phyloP scores from a whole-genome alignment of 78 protist species.

The Cyanophora paradoxa region DNA sequence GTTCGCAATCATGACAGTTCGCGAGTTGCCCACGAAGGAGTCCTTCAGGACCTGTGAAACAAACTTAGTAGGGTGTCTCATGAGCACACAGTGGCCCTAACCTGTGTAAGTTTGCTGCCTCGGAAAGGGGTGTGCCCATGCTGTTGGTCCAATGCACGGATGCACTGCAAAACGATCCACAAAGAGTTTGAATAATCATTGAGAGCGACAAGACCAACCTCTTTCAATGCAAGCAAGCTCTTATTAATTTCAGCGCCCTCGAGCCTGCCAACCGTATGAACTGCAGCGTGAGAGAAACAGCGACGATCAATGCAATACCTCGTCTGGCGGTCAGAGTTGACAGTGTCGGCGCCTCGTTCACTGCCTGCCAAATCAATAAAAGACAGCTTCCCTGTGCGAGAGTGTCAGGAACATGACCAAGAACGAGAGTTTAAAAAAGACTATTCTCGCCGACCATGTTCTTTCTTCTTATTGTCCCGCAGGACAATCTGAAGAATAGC shows the following conservation, averaged over 20 bases:
- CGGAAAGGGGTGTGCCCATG: slow-evolving; percentile 82
- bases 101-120: slow-evolving; percentile 73
- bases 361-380: slow-evolving; percentile 92
- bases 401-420: too few species aligned
- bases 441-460: neutral
- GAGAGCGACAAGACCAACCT: too few species aligned
- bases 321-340: slow-evolving; percentile 69
- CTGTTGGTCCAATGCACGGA: slow-evolving; percentile 72
- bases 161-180: too few species aligned
- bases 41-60: slow-evolving; percentile 68
- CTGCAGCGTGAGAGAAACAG: too few species aligned
- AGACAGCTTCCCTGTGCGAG: slow-evolving; percentile 77
- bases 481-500: slow-evolving; percentile 81
- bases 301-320: too few species aligned
- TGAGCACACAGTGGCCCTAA: neutral
- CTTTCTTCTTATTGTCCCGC: too few species aligned
- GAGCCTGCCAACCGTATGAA: slow-evolving; percentile 15
- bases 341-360: slow-evolving; percentile 83
- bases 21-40: slow-evolving; percentile 77
- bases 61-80: neutral
- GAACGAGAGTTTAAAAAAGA: too few species aligned
- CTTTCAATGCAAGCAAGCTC: slow-evolving; percentile 86
- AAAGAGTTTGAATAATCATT: too few species aligned
- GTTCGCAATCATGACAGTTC: slow-evolving; percentile 89
- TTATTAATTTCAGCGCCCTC: slow-evolving; percentile 93